Percentiles rank a stretch among this genome's conserved stretches.
These are phyloP conservation scores for Acrodontium crateriforme DNA, from an alignment of 2,329 filamentous ascomycete genomes.

Conservation along the genomic window DNA sequence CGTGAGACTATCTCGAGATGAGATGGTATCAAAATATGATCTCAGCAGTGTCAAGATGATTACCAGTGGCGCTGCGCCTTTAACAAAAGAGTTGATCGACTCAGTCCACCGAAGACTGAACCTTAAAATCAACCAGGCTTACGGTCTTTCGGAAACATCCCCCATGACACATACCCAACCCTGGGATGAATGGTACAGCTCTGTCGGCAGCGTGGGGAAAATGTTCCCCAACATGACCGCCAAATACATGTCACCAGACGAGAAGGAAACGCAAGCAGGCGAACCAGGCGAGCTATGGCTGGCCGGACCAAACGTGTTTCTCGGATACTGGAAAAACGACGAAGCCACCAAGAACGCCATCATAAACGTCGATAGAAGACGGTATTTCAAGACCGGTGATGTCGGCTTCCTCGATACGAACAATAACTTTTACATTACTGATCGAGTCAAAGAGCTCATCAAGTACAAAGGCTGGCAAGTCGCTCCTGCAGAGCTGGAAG, in stretches of 20 bases:
- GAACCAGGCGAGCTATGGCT: conserved; percentile 50
- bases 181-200: conserved; percentile 62
- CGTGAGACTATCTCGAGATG: conserved; percentile 65
- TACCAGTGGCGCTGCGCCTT: conserved; percentile 76
- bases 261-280: conserved; percentile 47
- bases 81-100: conserved; percentile 67
- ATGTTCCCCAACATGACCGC: conserved; percentile 67
- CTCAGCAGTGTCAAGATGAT: conserved; percentile 68
- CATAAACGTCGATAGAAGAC: conserved; percentile 41
- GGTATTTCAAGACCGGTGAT: conserved; percentile 81
- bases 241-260: conserved; percentile 55
- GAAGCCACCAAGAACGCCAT: conserved; percentile 53
- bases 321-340: conserved; percentile 63
- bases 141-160: conserved; percentile 73
- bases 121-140: conserved; percentile 78
- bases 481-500: conserved; percentile 32
- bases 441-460: conserved; percentile 61
- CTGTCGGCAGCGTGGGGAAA: conserved; percentile 64
- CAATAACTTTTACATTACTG: conserved; percentile 81
- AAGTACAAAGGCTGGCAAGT: conserved; percentile 42
- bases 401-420: conserved; percentile 64
- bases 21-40: conserved; percentile 65
- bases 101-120: conserved; percentile 59
- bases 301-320: conserved; percentile 66
- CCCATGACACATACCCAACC: conserved; percentile 56